Base-by-base conservation (phyloP, 306 rosid genomes). In the Fragaria nilgerrensis region DNA sequence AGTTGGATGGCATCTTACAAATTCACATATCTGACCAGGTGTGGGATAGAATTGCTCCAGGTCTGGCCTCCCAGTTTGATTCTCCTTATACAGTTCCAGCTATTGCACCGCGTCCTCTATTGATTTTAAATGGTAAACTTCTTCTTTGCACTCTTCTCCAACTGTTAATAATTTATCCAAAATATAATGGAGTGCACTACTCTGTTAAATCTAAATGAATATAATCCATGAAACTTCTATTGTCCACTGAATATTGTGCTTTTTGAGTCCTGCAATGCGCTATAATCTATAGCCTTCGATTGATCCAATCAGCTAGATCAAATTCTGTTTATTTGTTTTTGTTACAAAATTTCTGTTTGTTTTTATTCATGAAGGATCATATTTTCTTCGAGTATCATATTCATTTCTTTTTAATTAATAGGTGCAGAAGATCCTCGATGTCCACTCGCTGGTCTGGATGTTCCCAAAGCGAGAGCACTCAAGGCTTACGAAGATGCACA, bases 21-120 rank as follows among this genome's bases (percentile, higher is more conserved):
- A 71, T 16, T 78, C 44, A 20, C 32, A 55, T 70, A 55, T 70
- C 80, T 79, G 79, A 67, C 66, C 88, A 95, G 99, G 99, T 95
- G 49, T 92, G 97, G 99, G 94, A 92, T 70, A 82, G 87, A 86
- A 92, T 95, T 78, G 97, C 96, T 84, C 99, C 99, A 43, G 97
- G 97, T 81, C 79, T 95, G 53, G 92, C 88, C 77, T 83, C 95
- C 71, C 78, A 87, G 76, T 95, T 92, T 75, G 97, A 88, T 79
- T 80, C 97, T 27, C 91, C 92, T 43, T 78, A 78, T 89, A 64
- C 99, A 39, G 70, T 95, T 84, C 89, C 90, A 50, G 80, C 84
- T 52, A 87, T 89, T 68, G 92, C 97, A 62, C 92, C 92, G n/a
- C 97, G 90, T 44, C 97, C 97, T 74, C 83, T 88, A 77, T 87